A percentile compares a stretch with the other conserved stretches of the same genome.
phyloP scores from a whole-genome alignment of 306 rosid genomes.

The Vigna angularis region DNA sequence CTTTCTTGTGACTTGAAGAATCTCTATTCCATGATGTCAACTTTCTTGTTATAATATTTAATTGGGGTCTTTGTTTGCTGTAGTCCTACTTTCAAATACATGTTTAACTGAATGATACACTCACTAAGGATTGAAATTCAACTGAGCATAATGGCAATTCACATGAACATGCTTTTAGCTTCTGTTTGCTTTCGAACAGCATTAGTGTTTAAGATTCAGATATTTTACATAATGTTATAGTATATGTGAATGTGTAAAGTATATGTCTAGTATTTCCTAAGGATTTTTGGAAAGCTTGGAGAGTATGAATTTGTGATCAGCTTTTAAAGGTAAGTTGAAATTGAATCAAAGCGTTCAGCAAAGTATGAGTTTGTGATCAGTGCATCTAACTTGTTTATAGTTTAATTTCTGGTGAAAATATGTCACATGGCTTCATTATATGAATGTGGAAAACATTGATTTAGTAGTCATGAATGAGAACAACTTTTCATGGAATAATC shows the following conservation, averaged over 20 bases:
- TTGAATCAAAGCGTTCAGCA: background rate
- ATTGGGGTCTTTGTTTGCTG: no score
- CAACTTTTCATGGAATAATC: slow-evolving; percentile 3
- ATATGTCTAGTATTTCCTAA: background rate
- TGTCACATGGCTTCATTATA: no score
- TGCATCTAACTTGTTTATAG: no score
- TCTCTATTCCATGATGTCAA: slow-evolving; percentile 13
- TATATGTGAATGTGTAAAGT: background rate
- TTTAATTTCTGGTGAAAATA: no score
- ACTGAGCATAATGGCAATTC: no score
- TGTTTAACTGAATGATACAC: no score
- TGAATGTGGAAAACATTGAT: background rate
- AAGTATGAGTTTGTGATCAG: no score
- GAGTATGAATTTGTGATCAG: background rate
- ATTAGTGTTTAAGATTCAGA: slow-evolving; percentile 7
- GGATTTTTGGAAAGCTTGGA: slow-evolving; percentile 3
- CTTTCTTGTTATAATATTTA: slow-evolving; percentile 1
- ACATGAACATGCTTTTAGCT: no score
- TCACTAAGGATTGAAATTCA: background rate
- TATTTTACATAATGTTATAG: background rate
- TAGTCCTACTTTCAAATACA: no score
- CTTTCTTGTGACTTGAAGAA: background rate
- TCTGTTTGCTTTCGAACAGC: no score
- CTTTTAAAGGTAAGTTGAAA: no score
- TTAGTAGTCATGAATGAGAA: background rate